These are phyloP conservation scores for Rhizopogon roseolus DNA, from an alignment of 768 basidiomycete genomes.

Conservation along the genomic window DNA sequence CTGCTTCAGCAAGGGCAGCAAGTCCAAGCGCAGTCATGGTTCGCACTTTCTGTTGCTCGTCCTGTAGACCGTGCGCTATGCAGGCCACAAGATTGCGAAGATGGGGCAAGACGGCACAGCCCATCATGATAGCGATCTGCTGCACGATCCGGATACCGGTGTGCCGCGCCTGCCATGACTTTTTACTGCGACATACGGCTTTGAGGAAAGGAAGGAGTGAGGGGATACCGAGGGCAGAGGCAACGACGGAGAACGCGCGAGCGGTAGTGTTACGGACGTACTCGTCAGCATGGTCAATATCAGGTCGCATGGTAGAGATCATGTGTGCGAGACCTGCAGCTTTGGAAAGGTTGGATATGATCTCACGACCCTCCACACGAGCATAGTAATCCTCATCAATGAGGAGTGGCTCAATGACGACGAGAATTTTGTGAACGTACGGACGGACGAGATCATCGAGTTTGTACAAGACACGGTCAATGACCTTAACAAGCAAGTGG, in stretches of 20 bases:
- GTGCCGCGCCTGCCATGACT: slow-evolving; percentile 99
- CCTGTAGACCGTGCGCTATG: slow-evolving; percentile 77
- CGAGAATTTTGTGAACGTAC: slow-evolving; percentile 98
- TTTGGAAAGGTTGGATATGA: slow-evolving; percentile 97
- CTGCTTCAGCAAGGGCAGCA: slow-evolving; percentile 93
- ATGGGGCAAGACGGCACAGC: slow-evolving; percentile 96
- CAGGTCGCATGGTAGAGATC: slow-evolving; percentile 99
- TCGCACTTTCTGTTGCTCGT: slow-evolving; percentile 77
- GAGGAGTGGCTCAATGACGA: slow-evolving; percentile 97
- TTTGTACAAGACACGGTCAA: slow-evolving; percentile 97
- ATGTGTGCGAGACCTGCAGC: slow-evolving; percentile 99
- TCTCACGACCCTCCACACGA: slow-evolving; percentile 97
- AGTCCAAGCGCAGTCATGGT: slow-evolving; percentile 76
- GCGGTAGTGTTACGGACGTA: slow-evolving; percentile 99
- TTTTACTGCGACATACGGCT: slow-evolving; percentile 97
- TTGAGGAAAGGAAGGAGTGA: slow-evolving; percentile 97
- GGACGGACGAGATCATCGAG: slow-evolving; percentile 98
- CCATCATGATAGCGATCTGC: slow-evolving; percentile 99
- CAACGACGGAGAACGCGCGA: slow-evolving; percentile 97
- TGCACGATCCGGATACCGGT: slow-evolving; percentile 99
- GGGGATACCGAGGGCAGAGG: slow-evolving; percentile 96
- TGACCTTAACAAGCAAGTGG: slow-evolving; percentile 97
- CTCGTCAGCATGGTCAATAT: slow-evolving; percentile 99
- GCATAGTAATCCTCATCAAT: slow-evolving; percentile 98
- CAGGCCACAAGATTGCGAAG: slow-evolving; percentile 95